These are phyloP conservation scores for Hebeloma cylindrosporum DNA, from an alignment of 768 basidiomycete species.

Conservation along the genomic window DNA sequence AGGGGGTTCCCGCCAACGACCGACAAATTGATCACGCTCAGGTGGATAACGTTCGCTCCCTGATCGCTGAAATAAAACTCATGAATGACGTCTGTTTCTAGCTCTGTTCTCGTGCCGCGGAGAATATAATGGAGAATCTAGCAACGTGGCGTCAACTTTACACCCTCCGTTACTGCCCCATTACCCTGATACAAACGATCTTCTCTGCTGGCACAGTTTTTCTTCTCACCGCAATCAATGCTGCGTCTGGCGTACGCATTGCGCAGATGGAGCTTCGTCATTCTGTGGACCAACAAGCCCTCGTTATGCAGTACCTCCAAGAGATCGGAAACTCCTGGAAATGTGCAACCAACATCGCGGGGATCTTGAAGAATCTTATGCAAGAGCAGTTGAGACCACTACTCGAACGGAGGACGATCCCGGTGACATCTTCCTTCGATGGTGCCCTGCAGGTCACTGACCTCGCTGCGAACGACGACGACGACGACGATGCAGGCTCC, in stretches of 20 bases:
- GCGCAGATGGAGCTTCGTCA: slow-evolving; percentile 47
- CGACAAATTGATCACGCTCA: slow-evolving; percentile 52
- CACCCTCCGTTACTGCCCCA: slow-evolving; percentile 54
- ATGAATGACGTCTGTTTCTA: too few species aligned
- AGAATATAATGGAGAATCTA: slow-evolving; percentile 53
- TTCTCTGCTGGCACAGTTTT: slow-evolving; percentile 63
- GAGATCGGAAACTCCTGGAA: slow-evolving; percentile 57
- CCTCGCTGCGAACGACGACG: too few species aligned
- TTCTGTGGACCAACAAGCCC: slow-evolving; percentile 42
- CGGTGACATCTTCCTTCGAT: slow-evolving; percentile 9
- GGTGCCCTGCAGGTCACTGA: slow-evolving; percentile 11
- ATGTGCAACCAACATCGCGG: slow-evolving; percentile 49
- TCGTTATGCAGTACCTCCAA: slow-evolving; percentile 50
- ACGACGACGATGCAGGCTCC: slow-evolving; percentile 18
- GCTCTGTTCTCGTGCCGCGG: slow-evolving; percentile 54
- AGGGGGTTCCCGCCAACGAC: slow-evolving; percentile 36
- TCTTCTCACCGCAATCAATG: slow-evolving; percentile 53
- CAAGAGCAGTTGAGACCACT: slow-evolving; percentile 43
- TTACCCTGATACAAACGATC: slow-evolving; percentile 56
- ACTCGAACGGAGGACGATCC: slow-evolving; percentile 30
- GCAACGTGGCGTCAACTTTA: slow-evolving; percentile 52
- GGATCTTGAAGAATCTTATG: slow-evolving; percentile 44
- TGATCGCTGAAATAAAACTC: too few species aligned
- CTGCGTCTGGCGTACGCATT: slow-evolving; percentile 46
- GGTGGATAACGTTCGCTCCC: too few species aligned